A percentile compares a stretch with the other conserved stretches of the same genome.
Conservation (phyloP, 352 stramenopile genomes). For the Pythium scleroteichum region DNA sequence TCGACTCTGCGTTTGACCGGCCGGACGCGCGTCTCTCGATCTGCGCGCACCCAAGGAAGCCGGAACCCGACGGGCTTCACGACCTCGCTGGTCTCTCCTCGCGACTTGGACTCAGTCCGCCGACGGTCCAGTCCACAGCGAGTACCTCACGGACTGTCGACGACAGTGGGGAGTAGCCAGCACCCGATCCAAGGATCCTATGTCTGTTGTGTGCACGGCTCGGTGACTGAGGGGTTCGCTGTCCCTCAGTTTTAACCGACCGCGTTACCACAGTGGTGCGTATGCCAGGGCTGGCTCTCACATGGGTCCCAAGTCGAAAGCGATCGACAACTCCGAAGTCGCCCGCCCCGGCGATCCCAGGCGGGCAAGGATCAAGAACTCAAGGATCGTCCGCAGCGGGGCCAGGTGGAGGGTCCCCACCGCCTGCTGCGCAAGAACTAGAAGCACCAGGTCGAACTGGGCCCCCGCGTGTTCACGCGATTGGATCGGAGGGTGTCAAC, state of each 20-base stretch:
- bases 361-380: neutral
- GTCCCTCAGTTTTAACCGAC: too few relatives aligned
- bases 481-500: constrained; percentile 3
- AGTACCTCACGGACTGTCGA: neutral
- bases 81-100: neutral
- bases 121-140: neutral
- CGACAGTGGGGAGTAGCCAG: neutral
- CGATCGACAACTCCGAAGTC: neutral
- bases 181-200: neutral
- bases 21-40: neutral
- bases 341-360: neutral
- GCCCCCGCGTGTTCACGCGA: neutral
- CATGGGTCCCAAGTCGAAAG: neutral
- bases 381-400: neutral
- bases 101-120: neutral
- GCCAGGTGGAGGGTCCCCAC: neutral
- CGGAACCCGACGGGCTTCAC: neutral
- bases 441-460: neutral
- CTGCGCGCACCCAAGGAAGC: neutral
- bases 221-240: neutral
- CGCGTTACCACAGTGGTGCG: constrained; percentile 13
- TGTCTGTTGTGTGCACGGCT: neutral
- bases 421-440: neutral
- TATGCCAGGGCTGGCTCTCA: constrained; percentile 3
- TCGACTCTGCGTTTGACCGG: constrained; percentile 1